Percentiles rank a stretch among this genome's conserved stretches.
These are phyloP conservation scores for Monosporascus sp. DNA, from an alignment of 2,329 filamentous ascomycete species.

Conservation along the genomic window DNA sequence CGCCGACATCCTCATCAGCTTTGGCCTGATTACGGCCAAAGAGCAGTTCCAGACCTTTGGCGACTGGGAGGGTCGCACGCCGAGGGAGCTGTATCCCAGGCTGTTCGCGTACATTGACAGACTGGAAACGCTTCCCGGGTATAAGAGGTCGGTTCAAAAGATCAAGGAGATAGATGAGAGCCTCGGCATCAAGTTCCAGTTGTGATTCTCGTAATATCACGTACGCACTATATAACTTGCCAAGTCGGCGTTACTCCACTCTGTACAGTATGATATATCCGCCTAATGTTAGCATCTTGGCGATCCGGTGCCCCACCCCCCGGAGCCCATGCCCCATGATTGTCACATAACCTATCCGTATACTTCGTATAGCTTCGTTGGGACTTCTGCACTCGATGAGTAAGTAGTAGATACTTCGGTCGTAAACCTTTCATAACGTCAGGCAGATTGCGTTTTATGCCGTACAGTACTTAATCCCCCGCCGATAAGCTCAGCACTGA, in stretches of 20 bases:
- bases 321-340: too few relatives aligned
- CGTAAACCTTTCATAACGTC: too few relatives aligned
- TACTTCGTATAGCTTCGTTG: too few relatives aligned
- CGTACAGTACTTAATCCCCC: too few relatives aligned
- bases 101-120: slow-evolving; percentile 41
- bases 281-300: too few relatives aligned
- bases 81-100: slow-evolving; percentile 36
- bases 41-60: slow-evolving; percentile 35
- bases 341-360: too few relatives aligned
- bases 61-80: slow-evolving; percentile 34
- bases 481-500: too few relatives aligned
- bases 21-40: slow-evolving; percentile 42
- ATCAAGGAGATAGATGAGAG: slow-evolving; percentile 44
- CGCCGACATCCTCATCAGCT: slow-evolving; percentile 50
- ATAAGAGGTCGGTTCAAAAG: slow-evolving; percentile 42
- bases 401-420: too few relatives aligned
- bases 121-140: slow-evolving; percentile 42
- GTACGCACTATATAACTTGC: too few relatives aligned
- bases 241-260: not conserved
- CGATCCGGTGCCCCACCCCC: too few relatives aligned
- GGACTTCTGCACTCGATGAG: too few relatives aligned
- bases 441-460: too few relatives aligned
- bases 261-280: not conserved
- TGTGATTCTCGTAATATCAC: not conserved
- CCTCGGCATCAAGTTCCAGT: slow-evolving; percentile 24